Evolutionary conservation across 306 rosid species (phyloP), one percentile per base, ranked within the genome.

Genomic region (Cicer bijugum): DNA sequence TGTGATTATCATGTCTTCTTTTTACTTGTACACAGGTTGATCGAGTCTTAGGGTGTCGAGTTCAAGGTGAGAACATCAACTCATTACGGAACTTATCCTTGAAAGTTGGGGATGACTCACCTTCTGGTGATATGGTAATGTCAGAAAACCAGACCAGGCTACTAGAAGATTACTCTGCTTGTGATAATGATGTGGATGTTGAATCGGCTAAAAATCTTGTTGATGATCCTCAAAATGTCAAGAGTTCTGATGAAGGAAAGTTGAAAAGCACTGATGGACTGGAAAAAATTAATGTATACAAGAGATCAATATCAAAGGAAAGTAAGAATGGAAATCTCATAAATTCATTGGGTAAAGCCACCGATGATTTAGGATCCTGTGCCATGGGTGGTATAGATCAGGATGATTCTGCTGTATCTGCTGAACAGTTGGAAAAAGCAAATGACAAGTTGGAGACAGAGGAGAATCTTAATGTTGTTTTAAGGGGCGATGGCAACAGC

Each of bases 11-110:
- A 23, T 66, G 75, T 76, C 79, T 78, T 65, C 67, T 70, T 20
- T 46, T 67, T 40, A 14, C 80, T 69, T 74, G 15, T 62, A 6
- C 23, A 70, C 87, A 95, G 99, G 97, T 95, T 71, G 99, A 91
- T 83, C 93, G 96, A 65, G 91, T 95, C 80, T 80, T 95, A 74
- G 99, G 99, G 55, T 95, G 99, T 82, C 97, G 96, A 78, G 78
- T 90, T 82, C 88, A 76, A 37, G 90, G 85, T 65, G 81, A 82
- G 71, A 69, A 79, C 67, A 71, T 44, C 44, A 77, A 81, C 63
- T 78, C 91, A 73, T 51, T 82, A 48, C 80, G 47, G 37, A 85
- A 63, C 59, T 81, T 84, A 81, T 53, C 90, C 52, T 84, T 82
- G 87, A 65, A 87, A 50, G 80, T 72, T 76, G 80, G 62, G 35